Base-by-base conservation (phyloP, 2,329 filamentous ascomycete genomes). In the Cercospora nicotianae region DNA sequence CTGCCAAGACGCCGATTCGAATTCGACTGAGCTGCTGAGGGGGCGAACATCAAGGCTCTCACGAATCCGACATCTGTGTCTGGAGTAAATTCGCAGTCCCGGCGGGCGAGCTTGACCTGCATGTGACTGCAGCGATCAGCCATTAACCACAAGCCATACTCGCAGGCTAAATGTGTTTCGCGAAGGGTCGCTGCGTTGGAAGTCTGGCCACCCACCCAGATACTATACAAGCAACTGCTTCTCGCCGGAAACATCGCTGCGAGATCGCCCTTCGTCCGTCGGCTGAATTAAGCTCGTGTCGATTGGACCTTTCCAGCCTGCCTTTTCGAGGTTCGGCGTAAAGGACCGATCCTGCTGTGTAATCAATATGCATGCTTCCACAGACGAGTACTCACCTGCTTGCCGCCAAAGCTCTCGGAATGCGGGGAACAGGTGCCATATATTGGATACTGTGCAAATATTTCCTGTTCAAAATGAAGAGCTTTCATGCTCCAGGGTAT, bases 401-500 rank as follows among this genome's bases (percentile, higher is more conserved):
- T 16, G 48, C 48, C 23, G 26, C 23, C 23, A 55, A 6, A 28
- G 23, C 23, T 7, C 23, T 26, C 5, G 48, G 4, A 8, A n/a
- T 26, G 23, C 48, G 48, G 48, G 20, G 16, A 55, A 55, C 13
- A 23, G 48, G 20, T 53, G 48, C 48, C 48, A 53, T 53, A 55
- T 55, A 28, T 13, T 55, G 23, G 12, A 55, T 55, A 55, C 48
- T 55, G 48, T 55, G 48, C 48, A 55, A 55, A 55, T 26, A 55
- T 55, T 60, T 60, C 58, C 59, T 45, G 39, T 33, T 31, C 60
- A 51, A 51, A 16, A 62, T 62, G 42, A 51, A 10, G 4, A 31
- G 18, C 30, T 61, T 48, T 23, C 39, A 62, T 28, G 60, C 55
- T 36, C 30, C 55, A 23, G 55, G 39, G 60, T 62, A 62, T 62